A percentile compares a stretch with the other conserved stretches of the same genome.
phyloP scores from a whole-genome alignment of 164 flowering plant species.

The Cinnamomum chago region DNA sequence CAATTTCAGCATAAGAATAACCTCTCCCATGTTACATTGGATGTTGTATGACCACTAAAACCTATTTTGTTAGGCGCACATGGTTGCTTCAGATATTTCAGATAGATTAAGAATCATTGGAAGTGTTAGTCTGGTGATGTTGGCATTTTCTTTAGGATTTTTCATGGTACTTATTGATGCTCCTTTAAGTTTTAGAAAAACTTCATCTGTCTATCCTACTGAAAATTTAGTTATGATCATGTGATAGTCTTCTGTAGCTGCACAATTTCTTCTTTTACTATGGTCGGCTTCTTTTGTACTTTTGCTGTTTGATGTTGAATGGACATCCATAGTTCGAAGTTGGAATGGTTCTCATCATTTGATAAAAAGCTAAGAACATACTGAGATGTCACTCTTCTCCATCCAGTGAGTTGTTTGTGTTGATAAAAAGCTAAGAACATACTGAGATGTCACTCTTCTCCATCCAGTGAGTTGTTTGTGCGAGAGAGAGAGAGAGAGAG shows the following conservation, averaged over 20 bases:
- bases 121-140: not conserved
- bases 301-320: not conserved
- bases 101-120: not conserved
- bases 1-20: not conserved
- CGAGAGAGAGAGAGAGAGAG: not conserved
- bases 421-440: not conserved
- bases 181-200: no score
- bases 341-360: not conserved
- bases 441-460: not conserved
- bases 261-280: not conserved
- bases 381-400: not conserved
- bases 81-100: not conserved
- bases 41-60: not conserved
- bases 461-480: not conserved
- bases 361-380: not conserved
- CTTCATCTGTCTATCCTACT: no score
- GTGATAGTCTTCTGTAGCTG: no score
- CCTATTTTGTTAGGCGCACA: not conserved
- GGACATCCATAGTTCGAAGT: not conserved
- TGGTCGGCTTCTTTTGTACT: not conserved
- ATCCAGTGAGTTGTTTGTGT: not conserved
- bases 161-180: not conserved
- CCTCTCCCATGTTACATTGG: not conserved
- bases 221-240: no score
- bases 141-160: not conserved